Conservation (phyloP, 805 yeast species). For the Myxozyma kluyveri region DNA sequence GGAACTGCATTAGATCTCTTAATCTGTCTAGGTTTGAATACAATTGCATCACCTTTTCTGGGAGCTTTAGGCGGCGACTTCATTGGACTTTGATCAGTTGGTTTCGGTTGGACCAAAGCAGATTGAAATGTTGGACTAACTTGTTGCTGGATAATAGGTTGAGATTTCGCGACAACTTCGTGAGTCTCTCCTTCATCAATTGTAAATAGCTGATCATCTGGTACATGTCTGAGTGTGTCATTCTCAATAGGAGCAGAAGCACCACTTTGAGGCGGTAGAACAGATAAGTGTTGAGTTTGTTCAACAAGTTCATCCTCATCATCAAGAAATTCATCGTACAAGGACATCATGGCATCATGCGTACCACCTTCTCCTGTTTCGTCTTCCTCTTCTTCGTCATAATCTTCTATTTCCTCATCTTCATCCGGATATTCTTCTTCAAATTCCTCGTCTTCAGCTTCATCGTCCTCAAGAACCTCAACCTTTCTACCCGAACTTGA, state of each 20-base stretch:
- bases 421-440: constrained; percentile 7
- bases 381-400: constrained; percentile 4
- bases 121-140: too few species aligned
- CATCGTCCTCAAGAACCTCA: constrained; percentile 1
- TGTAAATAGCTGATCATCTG: constrained; percentile 18
- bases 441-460: background rate
- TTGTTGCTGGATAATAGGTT: too few species aligned
- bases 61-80: background rate
- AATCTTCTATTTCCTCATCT: constrained; percentile 4
- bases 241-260: background rate
- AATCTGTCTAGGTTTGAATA: constrained; percentile 19
- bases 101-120: too few species aligned
- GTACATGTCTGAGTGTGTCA: constrained; percentile 10
- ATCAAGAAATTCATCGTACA: constrained; percentile 21
- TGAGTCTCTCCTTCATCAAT: constrained; percentile 8
- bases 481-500: background rate
- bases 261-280: background rate
- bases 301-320: constrained; percentile 26
- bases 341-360: background rate
- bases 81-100: background rate
- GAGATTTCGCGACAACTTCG: background rate
- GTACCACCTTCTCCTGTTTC: background rate
- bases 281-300: constrained; percentile 9
- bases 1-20: background rate
- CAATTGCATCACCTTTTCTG: constrained; percentile 14